These are phyloP conservation scores for Glycyrrhiza uralensis DNA, from an alignment of 306 rosid species.

Conservation along the genomic window DNA sequence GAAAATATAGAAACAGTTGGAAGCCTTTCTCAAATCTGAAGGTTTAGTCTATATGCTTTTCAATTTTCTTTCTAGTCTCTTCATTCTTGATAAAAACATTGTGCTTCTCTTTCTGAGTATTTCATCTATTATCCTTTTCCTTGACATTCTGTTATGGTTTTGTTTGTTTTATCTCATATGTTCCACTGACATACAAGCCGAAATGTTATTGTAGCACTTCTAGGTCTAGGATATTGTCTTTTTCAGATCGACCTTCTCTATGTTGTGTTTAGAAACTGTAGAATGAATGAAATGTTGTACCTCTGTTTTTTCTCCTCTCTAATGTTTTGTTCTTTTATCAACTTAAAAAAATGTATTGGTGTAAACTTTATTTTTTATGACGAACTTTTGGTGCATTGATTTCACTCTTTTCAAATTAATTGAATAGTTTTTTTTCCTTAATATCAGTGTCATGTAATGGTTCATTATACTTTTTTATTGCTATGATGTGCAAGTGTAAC, in stretches of 20 bases:
- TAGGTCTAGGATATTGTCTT: not conserved
- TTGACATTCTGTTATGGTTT: not conserved
- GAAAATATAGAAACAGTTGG: not conserved
- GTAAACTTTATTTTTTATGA: not conserved
- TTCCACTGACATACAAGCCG: too few relatives aligned
- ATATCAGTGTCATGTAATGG: not conserved
- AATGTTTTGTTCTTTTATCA: not conserved
- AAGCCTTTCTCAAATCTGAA: not conserved
- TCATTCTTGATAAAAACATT: too few relatives aligned
- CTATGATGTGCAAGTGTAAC: not conserved
- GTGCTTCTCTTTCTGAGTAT: too few relatives aligned
- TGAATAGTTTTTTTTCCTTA: not conserved
- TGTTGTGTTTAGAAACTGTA: not conserved
- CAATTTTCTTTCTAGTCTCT: too few relatives aligned
- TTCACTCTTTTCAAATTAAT: not conserved
- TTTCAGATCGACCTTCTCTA: not conserved
- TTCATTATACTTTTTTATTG: not conserved
- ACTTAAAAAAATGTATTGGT: not conserved
- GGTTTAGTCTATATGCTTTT: not conserved
- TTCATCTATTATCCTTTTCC: not conserved
- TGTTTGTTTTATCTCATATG: not conserved
- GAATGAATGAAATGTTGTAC: not conserved
- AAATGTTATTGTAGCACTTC: not conserved
- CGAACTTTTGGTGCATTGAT: constrained; percentile 22
- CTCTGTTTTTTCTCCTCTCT: not conserved